Evolutionary conservation across 2,329 filamentous ascomycete species (phyloP).

Genomic region (Beauveria caledonica): DNA sequence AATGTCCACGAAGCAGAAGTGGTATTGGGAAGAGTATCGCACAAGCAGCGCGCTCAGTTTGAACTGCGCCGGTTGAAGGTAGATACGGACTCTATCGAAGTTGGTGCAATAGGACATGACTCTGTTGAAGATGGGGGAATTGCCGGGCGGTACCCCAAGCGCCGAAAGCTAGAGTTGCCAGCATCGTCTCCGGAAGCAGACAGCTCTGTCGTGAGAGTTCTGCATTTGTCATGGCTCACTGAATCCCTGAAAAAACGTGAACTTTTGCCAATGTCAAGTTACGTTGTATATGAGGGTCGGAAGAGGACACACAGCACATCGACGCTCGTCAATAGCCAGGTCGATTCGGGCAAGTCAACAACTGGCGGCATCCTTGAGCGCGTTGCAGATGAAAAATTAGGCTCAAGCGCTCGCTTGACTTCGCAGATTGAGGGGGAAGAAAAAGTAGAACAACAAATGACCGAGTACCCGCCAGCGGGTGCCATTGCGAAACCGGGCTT

Average conservation of each 20-base stretch:
- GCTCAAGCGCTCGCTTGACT: not conserved
- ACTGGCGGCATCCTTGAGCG: slow-evolving; percentile 16
- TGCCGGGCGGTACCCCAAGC: slow-evolving; percentile 14
- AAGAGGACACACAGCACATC: slow-evolving; percentile 16
- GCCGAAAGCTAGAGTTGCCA: slow-evolving; percentile 13
- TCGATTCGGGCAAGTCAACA: not conserved
- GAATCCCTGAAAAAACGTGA: slow-evolving; percentile 39
- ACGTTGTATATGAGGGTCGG: slow-evolving; percentile 46
- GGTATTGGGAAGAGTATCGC: slow-evolving; percentile 64
- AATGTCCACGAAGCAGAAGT: slow-evolving; percentile 64
- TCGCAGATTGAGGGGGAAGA: not conserved
- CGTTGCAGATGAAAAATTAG: slow-evolving; percentile 14
- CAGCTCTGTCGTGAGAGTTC: slow-evolving; percentile 35
- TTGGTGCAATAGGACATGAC: not conserved
- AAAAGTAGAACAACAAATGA: not conserved
- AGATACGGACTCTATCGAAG: slow-evolving; percentile 35
- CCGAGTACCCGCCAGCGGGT: not conserved
- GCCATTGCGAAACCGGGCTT: slow-evolving; percentile 30
- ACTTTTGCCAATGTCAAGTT: slow-evolving; percentile 40
- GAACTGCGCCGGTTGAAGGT: slow-evolving; percentile 66
- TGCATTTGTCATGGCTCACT: slow-evolving; percentile 51
- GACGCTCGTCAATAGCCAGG: not conserved
- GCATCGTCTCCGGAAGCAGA: not conserved
- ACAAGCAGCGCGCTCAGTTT: slow-evolving; percentile 62
- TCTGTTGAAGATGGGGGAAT: not conserved